phyloP scores from a whole-genome alignment of 345 rosid species.

The Aurinia saxatilis region DNA sequence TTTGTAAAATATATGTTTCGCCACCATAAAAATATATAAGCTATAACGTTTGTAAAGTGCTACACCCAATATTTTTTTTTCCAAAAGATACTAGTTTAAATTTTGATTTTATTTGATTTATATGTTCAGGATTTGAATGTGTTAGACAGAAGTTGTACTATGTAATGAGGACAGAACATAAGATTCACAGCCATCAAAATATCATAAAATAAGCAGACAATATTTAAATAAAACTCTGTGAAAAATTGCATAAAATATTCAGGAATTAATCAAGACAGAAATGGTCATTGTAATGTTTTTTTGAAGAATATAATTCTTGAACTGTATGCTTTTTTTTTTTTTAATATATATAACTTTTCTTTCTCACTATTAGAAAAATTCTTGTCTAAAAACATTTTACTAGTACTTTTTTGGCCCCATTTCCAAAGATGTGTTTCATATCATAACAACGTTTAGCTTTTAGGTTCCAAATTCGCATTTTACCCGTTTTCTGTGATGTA shows the following conservation, averaged over 20 bases:
- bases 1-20: too few relatives aligned
- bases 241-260: conserved; percentile 5
- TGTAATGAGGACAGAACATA: too few relatives aligned
- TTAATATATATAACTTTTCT: background rate
- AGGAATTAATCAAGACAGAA: conserved; percentile 21
- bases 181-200: background rate
- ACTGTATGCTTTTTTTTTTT: background rate
- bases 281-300: conserved; percentile 10
- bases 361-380: conserved; percentile 10
- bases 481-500: conserved; percentile 10
- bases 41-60: background rate
- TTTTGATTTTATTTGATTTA: background rate
- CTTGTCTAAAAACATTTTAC: conserved; percentile 9
- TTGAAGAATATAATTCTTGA: conserved; percentile 12
- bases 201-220: background rate
- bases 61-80: background rate
- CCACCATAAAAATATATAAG: too few relatives aligned
- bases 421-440: conserved; percentile 5
- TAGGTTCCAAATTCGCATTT: conserved; percentile 1
- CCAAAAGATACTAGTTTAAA: too few relatives aligned
- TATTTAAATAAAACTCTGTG: background rate
- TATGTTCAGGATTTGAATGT: background rate
- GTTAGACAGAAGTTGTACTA: background rate
- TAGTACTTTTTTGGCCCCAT: background rate
- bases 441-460: conserved; percentile 6